A percentile compares a stretch with the other conserved stretches of the same genome.
These are phyloP conservation scores for Amanita rimosa DNA, from an alignment of 768 basidiomycete species.

Conservation along the genomic window DNA sequence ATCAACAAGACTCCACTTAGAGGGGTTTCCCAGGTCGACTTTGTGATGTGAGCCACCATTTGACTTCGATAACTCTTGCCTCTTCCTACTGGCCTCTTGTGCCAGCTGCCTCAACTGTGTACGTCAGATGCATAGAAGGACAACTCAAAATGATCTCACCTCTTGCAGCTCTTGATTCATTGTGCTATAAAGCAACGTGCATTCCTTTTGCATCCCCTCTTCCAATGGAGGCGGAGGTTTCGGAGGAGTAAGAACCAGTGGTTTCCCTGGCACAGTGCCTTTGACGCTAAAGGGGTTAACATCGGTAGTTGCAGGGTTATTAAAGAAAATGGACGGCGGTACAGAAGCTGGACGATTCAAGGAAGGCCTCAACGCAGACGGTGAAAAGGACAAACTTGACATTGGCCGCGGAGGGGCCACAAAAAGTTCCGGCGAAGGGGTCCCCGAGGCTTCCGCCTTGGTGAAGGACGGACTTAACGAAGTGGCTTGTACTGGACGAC, in stretches of 20 bases:
- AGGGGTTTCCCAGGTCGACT: constrained; percentile 32
- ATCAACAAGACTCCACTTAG: constrained; percentile 47
- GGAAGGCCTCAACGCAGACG: background rate
- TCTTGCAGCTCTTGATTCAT: constrained; percentile 43
- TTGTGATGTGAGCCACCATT: constrained; percentile 27
- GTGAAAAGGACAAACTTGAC: background rate
- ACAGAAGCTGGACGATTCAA: constrained; percentile 5
- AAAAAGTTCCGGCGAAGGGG: background rate
- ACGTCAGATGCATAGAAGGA: background rate
- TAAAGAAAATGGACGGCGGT: constrained; percentile 8
- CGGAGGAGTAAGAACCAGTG: constrained; percentile 8
- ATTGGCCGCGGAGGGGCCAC: background rate
- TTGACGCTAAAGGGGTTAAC: background rate
- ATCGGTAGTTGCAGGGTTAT: background rate
- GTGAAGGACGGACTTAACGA: background rate
- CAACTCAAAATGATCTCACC: constrained; percentile 27
- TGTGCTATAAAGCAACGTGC: constrained; percentile 31
- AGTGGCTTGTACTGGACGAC: background rate
- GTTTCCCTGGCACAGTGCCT: constrained; percentile 2
- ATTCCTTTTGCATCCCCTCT: constrained; percentile 63
- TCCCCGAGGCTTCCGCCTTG: background rate
- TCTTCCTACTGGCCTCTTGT: constrained; percentile 23
- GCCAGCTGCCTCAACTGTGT: constrained; percentile 34
- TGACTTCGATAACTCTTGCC: constrained; percentile 24
- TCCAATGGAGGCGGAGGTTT: constrained; percentile 22